Base-by-base conservation (phyloP, 495 filamentous ascomycete species). In the Hypoxylon cercidicola region DNA sequence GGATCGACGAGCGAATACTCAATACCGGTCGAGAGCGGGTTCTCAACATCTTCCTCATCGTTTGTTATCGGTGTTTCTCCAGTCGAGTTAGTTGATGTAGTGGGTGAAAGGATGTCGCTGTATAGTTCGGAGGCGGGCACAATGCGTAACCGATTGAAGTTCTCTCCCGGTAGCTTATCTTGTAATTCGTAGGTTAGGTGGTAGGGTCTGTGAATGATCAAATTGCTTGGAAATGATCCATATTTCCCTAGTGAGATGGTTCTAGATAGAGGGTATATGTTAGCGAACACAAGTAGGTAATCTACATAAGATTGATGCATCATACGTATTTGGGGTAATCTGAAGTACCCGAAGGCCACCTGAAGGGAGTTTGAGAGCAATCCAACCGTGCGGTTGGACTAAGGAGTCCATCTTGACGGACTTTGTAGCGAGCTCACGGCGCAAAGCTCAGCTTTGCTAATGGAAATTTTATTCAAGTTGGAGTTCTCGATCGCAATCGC, bases 181-280 rank as follows among this genome's bases (percentile, higher is more conserved):
- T 89, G 83, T 9, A 99, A 79, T 72, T 99, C 95, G 72, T 89
- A 99, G 6, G 93, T 97, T 45, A 95, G 80, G 77, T 97, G 84
- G 76, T 91, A 97, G 0, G 95, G 95, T 13, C 95, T 88, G 10
- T 90, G 90, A 35, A 99, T 82, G 32, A 99, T 85, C 15, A 91
- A 84, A 69, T 97, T 97, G 4, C 90, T 84, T 18, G 90, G 87
- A 69, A 98, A 97, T 2, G 83, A 83, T 51, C 96, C 95, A 71
- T 91, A 96, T 85, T 96, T 97, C 30, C 92, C 93, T 25, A 97
- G 79, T 11, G 87, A 90, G 47, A 97, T 89, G 21, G 84, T 89
- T 16, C 93, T 97, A 70, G 16, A 48, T 11, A n/a, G 47, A 12
- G 1, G 45, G 8, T 47, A 25, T 28, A 3, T 7, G 25, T 44